Percentiles rank a stretch among this genome's conserved stretches.
Evolutionary conservation across 768 basidiomycete species (phyloP).

Genomic region (Tricholoma matsutake): DNA sequence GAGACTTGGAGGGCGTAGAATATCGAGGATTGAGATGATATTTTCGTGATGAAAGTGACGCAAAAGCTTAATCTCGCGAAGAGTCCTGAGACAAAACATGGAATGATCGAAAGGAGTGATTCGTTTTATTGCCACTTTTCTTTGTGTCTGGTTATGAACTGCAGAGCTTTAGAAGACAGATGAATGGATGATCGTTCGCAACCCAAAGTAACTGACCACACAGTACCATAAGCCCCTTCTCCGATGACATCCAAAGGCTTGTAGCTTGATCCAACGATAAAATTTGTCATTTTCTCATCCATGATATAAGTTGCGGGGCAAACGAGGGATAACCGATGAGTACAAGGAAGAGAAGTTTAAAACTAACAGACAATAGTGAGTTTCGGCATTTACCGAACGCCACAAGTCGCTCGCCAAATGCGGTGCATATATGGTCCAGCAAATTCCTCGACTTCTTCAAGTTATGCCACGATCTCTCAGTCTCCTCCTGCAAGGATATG

Average conservation of each 20-base stretch:
- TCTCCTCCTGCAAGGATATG: no score
- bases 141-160: conserved; percentile 69
- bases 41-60: conserved; percentile 84
- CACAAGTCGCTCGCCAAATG: neutral
- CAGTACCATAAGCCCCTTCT: conserved; percentile 94
- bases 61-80: conserved; percentile 90
- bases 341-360: neutral
- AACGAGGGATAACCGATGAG: neutral
- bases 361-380: neutral
- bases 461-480: no score
- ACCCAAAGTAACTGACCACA: conserved; percentile 44
- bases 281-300: conserved; percentile 35
- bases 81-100: conserved; percentile 85
- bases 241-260: conserved; percentile 82
- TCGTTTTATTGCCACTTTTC: conserved; percentile 93
- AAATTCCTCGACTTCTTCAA: no score
- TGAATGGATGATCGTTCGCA: conserved; percentile 8
- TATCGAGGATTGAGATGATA: conserved; percentile 95
- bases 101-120: conserved; percentile 95
- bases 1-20: conserved; percentile 74
- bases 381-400: neutral
- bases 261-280: conserved; percentile 56
- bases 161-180: conserved; percentile 52
- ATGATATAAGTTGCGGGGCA: conserved; percentile 5
- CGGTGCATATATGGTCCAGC: neutral